These are phyloP conservation scores for Xylariaceae sp. DNA, from an alignment of 2,329 filamentous ascomycete genomes.

Conservation along the genomic window DNA sequence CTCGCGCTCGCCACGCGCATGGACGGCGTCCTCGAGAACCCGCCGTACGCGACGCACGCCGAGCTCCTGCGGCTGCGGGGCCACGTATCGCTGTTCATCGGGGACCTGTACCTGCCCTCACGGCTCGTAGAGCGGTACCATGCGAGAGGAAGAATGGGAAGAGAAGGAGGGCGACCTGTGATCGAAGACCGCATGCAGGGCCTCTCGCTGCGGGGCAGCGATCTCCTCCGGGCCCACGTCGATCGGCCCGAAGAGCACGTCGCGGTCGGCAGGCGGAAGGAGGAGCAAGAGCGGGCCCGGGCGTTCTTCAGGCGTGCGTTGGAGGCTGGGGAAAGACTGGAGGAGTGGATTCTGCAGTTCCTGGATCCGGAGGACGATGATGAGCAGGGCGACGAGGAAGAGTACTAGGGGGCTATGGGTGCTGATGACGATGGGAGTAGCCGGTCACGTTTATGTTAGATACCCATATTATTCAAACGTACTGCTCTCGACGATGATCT, in stretches of 20 bases:
- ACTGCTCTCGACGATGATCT: too few relatives aligned
- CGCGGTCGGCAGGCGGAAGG: constrained; percentile 37
- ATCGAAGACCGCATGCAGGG: constrained; percentile 11
- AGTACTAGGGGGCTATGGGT: constrained; percentile 17
- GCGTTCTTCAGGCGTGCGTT: constrained; percentile 47
- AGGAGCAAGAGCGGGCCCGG: constrained; percentile 47
- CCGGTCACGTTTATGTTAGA: constrained; percentile 1
- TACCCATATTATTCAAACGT: too few relatives aligned
- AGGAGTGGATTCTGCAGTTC: constrained; percentile 41
- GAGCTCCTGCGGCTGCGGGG: constrained; percentile 74
- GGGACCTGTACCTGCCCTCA: constrained; percentile 64
- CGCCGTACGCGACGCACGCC: constrained; percentile 71
- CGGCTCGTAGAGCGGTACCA: constrained; percentile 31
- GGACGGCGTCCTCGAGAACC: constrained; percentile 71
- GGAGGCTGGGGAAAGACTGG: constrained; percentile 40
- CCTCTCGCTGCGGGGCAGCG: constrained; percentile 33
- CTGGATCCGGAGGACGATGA: constrained; percentile 40
- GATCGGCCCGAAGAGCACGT: constrained; percentile 37
- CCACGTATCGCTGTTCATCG: constrained; percentile 77
- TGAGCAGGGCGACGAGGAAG: constrained; percentile 39
- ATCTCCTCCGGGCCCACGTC: constrained; percentile 24
- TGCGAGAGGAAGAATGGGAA: not conserved
- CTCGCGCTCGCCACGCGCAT: constrained; percentile 70
- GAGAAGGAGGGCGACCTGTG: not conserved
- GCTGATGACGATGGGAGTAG: too few relatives aligned